Base-by-base conservation (phyloP, 768 basidiomycete species). In the Lentinula guzmanii region DNA sequence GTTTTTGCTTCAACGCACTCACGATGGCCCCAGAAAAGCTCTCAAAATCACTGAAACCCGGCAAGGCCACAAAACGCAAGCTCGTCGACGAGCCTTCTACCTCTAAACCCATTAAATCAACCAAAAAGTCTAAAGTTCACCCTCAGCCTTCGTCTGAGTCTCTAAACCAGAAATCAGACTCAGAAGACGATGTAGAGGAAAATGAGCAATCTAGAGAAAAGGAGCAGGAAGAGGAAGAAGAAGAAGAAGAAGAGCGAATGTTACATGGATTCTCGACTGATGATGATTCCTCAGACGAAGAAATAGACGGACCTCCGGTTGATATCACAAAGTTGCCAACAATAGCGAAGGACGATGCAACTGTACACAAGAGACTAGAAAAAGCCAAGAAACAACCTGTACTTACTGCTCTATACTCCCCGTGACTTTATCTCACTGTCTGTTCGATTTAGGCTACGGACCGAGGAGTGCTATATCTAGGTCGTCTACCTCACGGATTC, bases 401-500 rank as follows among this genome's bases (percentile, higher is more conserved):
- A 67, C 62, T 89, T 75, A 52, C 11, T 45, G 35, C 18, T 11
- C n/a, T 7, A 7, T 41, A 5, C 50, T 56, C 3, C 33, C 28
- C 2, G 5, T 46, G n/a, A 52, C 18, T 15, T 58, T 51, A 62
- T 52, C 61, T 55, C 48, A 59, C 63, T 33, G 37, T 56, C 21
- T 35, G 4, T 18, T 8, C 28, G 10, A 28, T 8, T n/a, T 61
- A 81, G 80, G 71, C 75, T 16, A 82, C 79, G 65, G 86, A 93
- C 66, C 83, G 83, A 45, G 97, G 97, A 28, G 93, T 95, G 0
- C 70, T 99, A 21, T 95, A 86, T 77, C 80, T 99, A 58, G 89
- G 95, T 15, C 87, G 95, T 62, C 82, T 99, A 58, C 97, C 97
- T 1, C 95, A 98, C 67, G 97, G 97, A 21, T 98, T 99, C 76